Conservation (phyloP, 352 stramenopile species). For the Pythium grandisporangium region DNA sequence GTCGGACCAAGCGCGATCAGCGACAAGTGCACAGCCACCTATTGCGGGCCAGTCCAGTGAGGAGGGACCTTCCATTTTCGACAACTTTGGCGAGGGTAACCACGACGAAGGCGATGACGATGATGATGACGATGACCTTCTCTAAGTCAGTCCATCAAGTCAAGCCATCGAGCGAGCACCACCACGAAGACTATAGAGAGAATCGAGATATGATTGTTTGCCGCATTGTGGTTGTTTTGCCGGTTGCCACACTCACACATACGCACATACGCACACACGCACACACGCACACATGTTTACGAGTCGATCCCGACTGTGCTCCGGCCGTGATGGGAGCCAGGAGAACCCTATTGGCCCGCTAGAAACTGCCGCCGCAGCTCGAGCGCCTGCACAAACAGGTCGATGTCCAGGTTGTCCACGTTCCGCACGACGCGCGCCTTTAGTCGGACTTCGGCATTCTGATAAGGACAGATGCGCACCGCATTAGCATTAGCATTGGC, state of each 20-base stretch:
- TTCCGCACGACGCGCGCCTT: slow-evolving; percentile 64
- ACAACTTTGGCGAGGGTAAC: slow-evolving; percentile 61
- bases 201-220: too few species aligned
- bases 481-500: too few species aligned
- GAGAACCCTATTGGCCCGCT: slow-evolving; percentile 21
- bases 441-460: slow-evolving; percentile 35
- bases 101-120: slow-evolving; percentile 17
- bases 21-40: too few species aligned
- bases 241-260: too few species aligned
- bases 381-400: slow-evolving; percentile 66
- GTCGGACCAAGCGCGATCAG: too few species aligned
- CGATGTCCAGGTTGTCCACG: slow-evolving; percentile 73
- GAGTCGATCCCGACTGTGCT: too few species aligned
- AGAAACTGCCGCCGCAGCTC: slow-evolving; percentile 71
- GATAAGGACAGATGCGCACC: not conserved
- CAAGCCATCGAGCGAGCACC: not conserved
- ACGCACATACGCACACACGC: too few species aligned
- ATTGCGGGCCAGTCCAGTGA: not conserved
- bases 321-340: too few species aligned
- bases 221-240: too few species aligned
- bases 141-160: too few species aligned
- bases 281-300: too few species aligned
- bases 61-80: slow-evolving; percentile 41
- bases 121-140: slow-evolving; percentile 60
- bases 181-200: too few species aligned